These are phyloP conservation scores for Isatis tinctoria DNA, from an alignment of 345 rosid genomes.

Conservation along the genomic window DNA sequence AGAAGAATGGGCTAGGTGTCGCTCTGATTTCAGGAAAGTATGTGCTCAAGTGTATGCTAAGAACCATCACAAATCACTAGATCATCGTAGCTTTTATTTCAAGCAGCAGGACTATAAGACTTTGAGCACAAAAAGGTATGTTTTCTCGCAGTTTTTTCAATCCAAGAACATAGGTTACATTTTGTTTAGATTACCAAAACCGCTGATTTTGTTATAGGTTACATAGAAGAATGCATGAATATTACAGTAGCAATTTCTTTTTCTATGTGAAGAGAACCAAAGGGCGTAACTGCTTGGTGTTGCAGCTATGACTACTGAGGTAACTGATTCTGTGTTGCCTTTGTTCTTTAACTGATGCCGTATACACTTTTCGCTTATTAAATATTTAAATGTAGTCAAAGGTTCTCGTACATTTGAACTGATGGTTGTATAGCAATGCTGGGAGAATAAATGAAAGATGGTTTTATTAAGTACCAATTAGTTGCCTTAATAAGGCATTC, in stretches of 20 bases:
- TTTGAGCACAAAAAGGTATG: conserved; percentile 88
- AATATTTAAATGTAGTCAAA: not conserved
- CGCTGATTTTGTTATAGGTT: no score
- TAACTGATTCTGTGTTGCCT: conserved; percentile 6
- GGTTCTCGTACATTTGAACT: not conserved
- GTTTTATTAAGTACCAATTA: no score
- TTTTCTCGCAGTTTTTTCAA: conserved; percentile 6
- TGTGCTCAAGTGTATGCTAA: conserved; percentile 98
- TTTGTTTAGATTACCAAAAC: conserved; percentile 20
- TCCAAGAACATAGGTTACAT: not conserved
- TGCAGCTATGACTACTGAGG: conserved; percentile 50
- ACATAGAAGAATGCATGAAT: no score
- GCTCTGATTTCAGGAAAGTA: conserved; percentile 89
- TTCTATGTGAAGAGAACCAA: no score
- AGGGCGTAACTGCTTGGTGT: conserved; percentile 36
- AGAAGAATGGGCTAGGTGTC: conserved; percentile 99
- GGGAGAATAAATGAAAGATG: no score
- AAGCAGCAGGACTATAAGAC: conserved; percentile 97
- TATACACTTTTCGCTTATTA: not conserved
- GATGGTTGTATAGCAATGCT: no score
- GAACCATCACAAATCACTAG: conserved; percentile 94
- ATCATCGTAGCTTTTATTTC: conserved; percentile 97
- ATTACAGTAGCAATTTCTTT: no score
- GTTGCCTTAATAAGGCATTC: no score
- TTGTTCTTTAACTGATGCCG: no score